Base-by-base conservation (phyloP, 2,329 filamentous ascomycete species). In the Microdochium trichocladiopsis region DNA sequence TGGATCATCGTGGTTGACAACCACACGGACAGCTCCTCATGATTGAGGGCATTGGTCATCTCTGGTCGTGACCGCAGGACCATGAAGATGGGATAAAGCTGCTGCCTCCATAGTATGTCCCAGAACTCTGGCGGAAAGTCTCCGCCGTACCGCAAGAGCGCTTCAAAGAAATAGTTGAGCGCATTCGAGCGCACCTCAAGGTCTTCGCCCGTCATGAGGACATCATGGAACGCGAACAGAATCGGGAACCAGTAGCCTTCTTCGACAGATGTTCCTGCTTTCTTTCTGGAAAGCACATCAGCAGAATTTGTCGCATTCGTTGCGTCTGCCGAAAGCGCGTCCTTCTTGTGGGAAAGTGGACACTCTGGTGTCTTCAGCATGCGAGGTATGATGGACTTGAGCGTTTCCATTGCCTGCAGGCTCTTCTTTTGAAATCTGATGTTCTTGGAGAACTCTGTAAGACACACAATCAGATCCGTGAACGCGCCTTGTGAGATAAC, bases 1-100 rank as follows among this genome's bases (percentile, higher is more conserved):
- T 99, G 94, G 41, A 99, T 99, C 90, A 99, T 96, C 9, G 94
- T 99, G 0, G 94, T 99, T 1, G 94, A 97, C 23, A 99, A 78
- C 94, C 94, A 99, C 2, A 99, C 94, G 0, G 94, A 97, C 21
- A 97, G 78, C 65, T 99, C 94, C 69, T 99, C 95, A 62, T 96
- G 92, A 63, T 93, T 97, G 33, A 93, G 81, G 14, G 93, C 92
- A 64, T 96, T 96, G 24, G 87, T 87, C 87, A 97, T 95, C 67
- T 99, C 94, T 0, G 93, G 95, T 57, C 94, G 90, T 18, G 94
- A 96, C 59, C 95, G 91, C 45, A 99, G 73, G 2, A 99, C 95
- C 80, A 97, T 92, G 72, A 99, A 99, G 60, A 99, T 99, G 1
- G 94, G 95, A 61, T 96, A 97, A 1, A 99, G 80, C 54, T 99